phyloP scores from a whole-genome alignment of 2,329 filamentous ascomycete genomes.

The Paecilomyces variotii region DNA sequence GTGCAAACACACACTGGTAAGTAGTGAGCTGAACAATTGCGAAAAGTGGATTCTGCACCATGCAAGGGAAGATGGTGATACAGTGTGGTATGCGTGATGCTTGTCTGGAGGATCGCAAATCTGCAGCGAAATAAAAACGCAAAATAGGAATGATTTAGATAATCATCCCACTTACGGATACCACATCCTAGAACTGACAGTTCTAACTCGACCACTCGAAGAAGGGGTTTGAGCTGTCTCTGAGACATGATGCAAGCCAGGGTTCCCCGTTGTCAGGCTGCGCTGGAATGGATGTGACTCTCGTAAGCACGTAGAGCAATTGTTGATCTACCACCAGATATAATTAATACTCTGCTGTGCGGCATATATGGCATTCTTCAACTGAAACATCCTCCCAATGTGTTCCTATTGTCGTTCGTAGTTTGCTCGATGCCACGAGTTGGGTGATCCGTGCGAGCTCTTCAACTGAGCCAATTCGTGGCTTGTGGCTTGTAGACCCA shows the following conservation, averaged over 20 bases:
- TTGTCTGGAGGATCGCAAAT: background rate
- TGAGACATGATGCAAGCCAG: background rate
- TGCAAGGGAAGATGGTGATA: background rate
- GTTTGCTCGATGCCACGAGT: background rate
- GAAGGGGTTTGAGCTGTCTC: background rate
- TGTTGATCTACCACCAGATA: background rate
- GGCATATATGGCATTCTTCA: background rate
- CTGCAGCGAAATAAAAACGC: background rate
- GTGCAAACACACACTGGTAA: background rate
- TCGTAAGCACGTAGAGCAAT: background rate
- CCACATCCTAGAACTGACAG: background rate
- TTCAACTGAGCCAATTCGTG: background rate
- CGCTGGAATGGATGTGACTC: background rate
- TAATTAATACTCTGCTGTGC: background rate
- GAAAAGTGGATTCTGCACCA: background rate
- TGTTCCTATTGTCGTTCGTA: background rate
- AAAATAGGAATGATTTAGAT: background rate
- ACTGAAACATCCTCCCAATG: background rate
- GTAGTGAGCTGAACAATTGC: background rate
- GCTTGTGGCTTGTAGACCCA: background rate
- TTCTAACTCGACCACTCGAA: background rate
- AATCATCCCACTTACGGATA: background rate
- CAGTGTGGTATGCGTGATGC: background rate
- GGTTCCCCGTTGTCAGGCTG: background rate
- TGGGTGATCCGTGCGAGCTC: background rate